Percentiles rank a stretch among this genome's conserved stretches.
phyloP scores from a whole-genome alignment of 2,329 filamentous ascomycete genomes.

The Alternaria viburni region DNA sequence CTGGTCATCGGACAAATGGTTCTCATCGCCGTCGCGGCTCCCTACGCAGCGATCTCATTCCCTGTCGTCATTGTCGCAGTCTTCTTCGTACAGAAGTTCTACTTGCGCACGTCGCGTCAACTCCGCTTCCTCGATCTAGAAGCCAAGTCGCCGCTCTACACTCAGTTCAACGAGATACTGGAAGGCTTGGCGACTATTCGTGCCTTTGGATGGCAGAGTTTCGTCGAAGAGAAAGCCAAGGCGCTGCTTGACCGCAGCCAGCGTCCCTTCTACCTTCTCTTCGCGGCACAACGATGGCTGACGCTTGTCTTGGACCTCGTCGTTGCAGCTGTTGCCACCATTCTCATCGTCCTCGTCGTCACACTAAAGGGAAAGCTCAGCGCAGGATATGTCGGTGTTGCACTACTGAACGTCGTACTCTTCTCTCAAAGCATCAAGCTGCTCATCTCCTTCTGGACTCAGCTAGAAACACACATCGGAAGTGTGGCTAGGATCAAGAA shows the following conservation, averaged over 20 bases:
- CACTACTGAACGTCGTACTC: constrained; percentile 60
- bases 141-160: constrained; percentile 57
- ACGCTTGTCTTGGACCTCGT: constrained; percentile 51
- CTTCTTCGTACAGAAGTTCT: constrained; percentile 54
- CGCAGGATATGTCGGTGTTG: constrained; percentile 60
- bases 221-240: constrained; percentile 48
- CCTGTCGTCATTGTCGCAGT: constrained; percentile 48
- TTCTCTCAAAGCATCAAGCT: constrained; percentile 61
- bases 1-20: constrained; percentile 43
- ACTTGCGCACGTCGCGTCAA: constrained; percentile 57
- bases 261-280: constrained; percentile 54
- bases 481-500: constrained; percentile 62
- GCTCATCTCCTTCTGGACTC: constrained; percentile 62
- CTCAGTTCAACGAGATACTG: constrained; percentile 60
- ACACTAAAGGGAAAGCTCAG: constrained; percentile 49
- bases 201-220: constrained; percentile 57
- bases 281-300: constrained; percentile 56
- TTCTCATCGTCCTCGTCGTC: constrained; percentile 45
- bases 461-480: constrained; percentile 64
- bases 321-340: constrained; percentile 48
- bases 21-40: constrained; percentile 49
- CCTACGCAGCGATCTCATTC: constrained; percentile 49
- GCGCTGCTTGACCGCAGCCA: constrained; percentile 51
- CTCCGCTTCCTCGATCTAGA: constrained; percentile 62
- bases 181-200: constrained; percentile 58